phyloP scores from a whole-genome alignment of 108 stramenopile species.

The Fragilariopsis cylindrus region DNA sequence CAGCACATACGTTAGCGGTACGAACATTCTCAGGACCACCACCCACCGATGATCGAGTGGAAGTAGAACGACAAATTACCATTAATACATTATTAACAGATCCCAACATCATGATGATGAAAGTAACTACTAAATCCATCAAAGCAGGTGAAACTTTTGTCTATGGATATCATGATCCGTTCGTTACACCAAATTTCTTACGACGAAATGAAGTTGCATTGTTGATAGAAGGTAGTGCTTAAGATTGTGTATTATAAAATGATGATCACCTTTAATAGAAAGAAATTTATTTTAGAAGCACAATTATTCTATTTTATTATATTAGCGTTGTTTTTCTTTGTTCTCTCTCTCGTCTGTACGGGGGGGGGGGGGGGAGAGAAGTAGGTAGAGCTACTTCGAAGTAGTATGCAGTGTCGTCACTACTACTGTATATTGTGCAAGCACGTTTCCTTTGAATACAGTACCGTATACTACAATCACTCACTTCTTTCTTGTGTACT shows the following conservation, averaged over 20 bases:
- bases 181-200: conserved; percentile 66
- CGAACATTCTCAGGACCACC: conserved; percentile 58
- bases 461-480: too few species aligned
- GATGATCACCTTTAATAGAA: not conserved
- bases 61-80: conserved; percentile 23
- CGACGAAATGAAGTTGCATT: conserved; percentile 65
- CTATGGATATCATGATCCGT: conserved; percentile 75
- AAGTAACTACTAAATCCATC: not conserved
- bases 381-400: too few species aligned
- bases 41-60: conserved; percentile 52
- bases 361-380: too few species aligned
- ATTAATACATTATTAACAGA: conserved; percentile 24
- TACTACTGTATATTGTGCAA: too few species aligned
- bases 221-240: conserved; percentile 45
- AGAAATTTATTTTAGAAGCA: too few species aligned
- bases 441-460: too few species aligned
- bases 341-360: too few species aligned
- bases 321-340: too few species aligned
- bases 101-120: conserved; percentile 34
- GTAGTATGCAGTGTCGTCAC: too few species aligned
- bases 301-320: too few species aligned
- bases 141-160: conserved; percentile 42
- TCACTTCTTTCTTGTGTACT: too few species aligned
- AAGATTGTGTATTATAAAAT: not conserved
- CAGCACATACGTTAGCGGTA: conserved; percentile 56